Conservation (phyloP, 2,329 filamentous ascomycete species). For the Neurospora sp. region DNA sequence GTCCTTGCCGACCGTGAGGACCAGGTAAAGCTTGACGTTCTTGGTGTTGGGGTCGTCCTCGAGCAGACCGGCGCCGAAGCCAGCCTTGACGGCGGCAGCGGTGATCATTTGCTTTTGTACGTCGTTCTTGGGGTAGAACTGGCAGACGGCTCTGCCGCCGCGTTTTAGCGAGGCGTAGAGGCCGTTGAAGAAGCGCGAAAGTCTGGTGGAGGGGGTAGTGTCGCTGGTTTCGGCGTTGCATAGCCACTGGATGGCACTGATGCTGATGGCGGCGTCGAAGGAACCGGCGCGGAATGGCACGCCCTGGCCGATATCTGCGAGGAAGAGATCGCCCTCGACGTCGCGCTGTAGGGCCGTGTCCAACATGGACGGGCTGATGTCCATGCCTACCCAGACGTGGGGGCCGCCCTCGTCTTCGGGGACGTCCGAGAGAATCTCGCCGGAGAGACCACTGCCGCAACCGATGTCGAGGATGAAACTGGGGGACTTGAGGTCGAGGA, state of each 20-base stretch:
- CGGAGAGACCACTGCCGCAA: conserved; percentile 87
- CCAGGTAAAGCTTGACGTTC: conserved; percentile 91
- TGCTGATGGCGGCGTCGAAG: conserved; percentile 92
- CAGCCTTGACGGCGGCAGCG: conserved; percentile 79
- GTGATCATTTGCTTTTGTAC: conserved; percentile 87
- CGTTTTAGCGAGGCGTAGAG: conserved; percentile 75
- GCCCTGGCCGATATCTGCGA: conserved; percentile 92
- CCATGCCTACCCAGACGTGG: conserved; percentile 96
- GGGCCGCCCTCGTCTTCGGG: conserved; percentile 64
- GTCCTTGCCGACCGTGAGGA: conserved; percentile 72
- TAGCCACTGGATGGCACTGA: conserved; percentile 95
- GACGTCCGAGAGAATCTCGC: conserved; percentile 79
- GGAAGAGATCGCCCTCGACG: conserved; percentile 84
- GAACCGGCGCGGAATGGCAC: conserved; percentile 85
- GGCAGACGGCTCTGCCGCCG: conserved; percentile 84
- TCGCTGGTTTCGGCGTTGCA: conserved; percentile 91
- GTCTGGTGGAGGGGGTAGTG: conserved; percentile 65
- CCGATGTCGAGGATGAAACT: conserved; percentile 94
- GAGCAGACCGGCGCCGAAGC: conserved; percentile 87
- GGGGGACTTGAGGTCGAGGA: conserved; percentile 69
- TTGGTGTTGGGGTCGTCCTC: conserved; percentile 96
- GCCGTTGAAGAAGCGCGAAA: conserved; percentile 84
- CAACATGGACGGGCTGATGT: conserved; percentile 93
- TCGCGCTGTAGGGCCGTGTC: conserved; percentile 85
- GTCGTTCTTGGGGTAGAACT: conserved; percentile 97